phyloP scores from a whole-genome alignment of 2,329 filamentous ascomycete genomes.

The Ceratocystis huliohia region DNA sequence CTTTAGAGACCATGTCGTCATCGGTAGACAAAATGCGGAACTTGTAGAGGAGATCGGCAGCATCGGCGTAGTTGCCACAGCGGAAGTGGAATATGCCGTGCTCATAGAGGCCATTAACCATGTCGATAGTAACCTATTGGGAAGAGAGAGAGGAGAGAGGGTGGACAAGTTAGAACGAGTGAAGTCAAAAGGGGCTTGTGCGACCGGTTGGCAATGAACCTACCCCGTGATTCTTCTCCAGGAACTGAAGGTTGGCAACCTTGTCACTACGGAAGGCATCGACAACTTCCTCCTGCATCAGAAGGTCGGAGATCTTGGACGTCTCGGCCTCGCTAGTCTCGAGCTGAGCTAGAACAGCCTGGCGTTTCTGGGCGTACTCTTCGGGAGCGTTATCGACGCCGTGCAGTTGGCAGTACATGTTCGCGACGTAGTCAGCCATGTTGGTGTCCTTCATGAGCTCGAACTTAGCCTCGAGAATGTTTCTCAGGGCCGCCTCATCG shows the following conservation, averaged over 20 bases:
- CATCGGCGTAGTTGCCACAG: constrained; percentile 83
- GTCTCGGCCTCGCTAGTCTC: constrained; percentile 79
- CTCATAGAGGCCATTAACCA: constrained; percentile 92
- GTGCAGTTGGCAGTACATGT: constrained; percentile 81
- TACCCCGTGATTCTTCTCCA: constrained; percentile 91
- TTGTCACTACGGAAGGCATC: constrained; percentile 89
- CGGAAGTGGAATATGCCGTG: constrained; percentile 97
- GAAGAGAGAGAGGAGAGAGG: neutral
- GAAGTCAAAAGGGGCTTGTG: neutral
- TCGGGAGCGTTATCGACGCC: constrained; percentile 62
- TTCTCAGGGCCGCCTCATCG: constrained; percentile 44
- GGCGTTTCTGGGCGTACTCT: constrained; percentile 79
- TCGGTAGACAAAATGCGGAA: constrained; percentile 97
- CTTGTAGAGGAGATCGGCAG: constrained; percentile 87
- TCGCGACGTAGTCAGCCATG: constrained; percentile 97
- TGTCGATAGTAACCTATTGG: constrained; percentile 72
- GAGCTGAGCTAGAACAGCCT: constrained; percentile 73
- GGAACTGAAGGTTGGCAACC: constrained; percentile 93
- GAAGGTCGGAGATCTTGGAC: constrained; percentile 72
- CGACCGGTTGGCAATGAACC: neutral
- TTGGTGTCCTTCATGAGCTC: constrained; percentile 80
- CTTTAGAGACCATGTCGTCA: constrained; percentile 90
- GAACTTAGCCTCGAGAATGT: constrained; percentile 78
- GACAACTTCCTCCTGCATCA: constrained; percentile 81
- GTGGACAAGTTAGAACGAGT: neutral